phyloP scores from a whole-genome alignment of 768 basidiomycete species.

The Dendrothele bispora region DNA sequence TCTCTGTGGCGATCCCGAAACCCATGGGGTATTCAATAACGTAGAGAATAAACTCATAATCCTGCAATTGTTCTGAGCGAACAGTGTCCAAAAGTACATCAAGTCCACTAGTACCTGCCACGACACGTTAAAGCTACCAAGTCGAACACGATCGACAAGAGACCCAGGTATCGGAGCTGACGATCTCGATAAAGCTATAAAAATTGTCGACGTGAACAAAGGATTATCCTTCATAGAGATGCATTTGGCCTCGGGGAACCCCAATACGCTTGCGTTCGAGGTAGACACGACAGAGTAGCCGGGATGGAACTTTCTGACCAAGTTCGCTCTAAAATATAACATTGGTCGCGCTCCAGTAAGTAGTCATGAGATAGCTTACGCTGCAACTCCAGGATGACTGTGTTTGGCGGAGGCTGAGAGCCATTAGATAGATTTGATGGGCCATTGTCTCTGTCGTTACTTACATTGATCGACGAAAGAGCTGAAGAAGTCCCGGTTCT shows the following conservation, averaged over 20 bases:
- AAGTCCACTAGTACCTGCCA: constrained; percentile 55
- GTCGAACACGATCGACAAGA: constrained; percentile 48
- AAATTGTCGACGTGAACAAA: constrained; percentile 48
- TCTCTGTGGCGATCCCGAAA: constrained; percentile 26
- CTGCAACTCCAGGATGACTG: constrained; percentile 41
- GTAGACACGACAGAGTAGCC: constrained; percentile 60
- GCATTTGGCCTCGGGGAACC: constrained; percentile 48
- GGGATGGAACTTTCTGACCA: constrained; percentile 59
- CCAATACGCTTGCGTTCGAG: constrained; percentile 48
- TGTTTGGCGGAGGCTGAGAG: constrained; percentile 53
- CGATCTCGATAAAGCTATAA: constrained; percentile 46
- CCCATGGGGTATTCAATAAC: constrained; percentile 32
- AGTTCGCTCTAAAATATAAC: constrained; percentile 31
- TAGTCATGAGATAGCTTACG: constrained; percentile 31
- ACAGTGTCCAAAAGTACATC: neutral
- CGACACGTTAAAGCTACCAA: constrained; percentile 52
- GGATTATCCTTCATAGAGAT: constrained; percentile 48
- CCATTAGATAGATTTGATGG: neutral
- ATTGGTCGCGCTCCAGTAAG: neutral
- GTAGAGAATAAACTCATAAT: constrained; percentile 57
- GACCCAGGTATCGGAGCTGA: constrained; percentile 47
- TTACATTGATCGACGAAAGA: constrained; percentile 55
- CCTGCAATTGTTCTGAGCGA: constrained; percentile 29
- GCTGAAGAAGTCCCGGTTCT: constrained; percentile 41
- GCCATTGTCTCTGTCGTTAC: neutral